phyloP scores from a whole-genome alignment of 2,329 filamentous ascomycete species.

The Aquanectria penicillioides region DNA sequence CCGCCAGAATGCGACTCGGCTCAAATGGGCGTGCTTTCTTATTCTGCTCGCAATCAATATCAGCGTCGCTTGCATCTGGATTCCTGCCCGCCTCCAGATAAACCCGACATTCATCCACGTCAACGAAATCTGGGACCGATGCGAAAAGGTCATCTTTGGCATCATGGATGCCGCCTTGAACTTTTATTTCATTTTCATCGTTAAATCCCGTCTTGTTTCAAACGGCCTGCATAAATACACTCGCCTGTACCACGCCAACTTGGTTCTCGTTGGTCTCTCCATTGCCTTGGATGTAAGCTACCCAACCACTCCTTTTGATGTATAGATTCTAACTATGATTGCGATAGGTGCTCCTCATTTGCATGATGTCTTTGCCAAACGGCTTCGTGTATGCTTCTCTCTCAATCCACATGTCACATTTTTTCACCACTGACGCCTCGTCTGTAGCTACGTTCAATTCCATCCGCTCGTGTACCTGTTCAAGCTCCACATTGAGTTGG shows the following conservation, averaged over 20 bases:
- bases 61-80: slow-evolving; percentile 60
- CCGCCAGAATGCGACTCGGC: slow-evolving; percentile 38
- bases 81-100: slow-evolving; percentile 56
- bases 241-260: slow-evolving; percentile 48
- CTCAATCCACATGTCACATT: too few species aligned
- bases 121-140: slow-evolving; percentile 60
- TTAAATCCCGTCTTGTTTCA: slow-evolving; percentile 55
- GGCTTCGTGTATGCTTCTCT: slow-evolving; percentile 3
- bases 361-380: slow-evolving; percentile 15
- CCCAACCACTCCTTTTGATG: fast-evolving
- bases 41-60: slow-evolving; percentile 58
- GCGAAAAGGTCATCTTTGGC: slow-evolving; percentile 58
- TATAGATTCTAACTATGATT: not conserved
- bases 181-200: slow-evolving; percentile 55
- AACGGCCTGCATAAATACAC: slow-evolving; percentile 61
- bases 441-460: too few species aligned
- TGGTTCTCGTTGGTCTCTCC: not conserved
- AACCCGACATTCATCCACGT: slow-evolving; percentile 49
- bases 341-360: not conserved
- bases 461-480: too few species aligned
- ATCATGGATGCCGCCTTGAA: slow-evolving; percentile 58
- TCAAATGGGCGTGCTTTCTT: slow-evolving; percentile 56
- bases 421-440: too few species aligned
- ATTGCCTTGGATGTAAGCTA: slow-evolving; percentile 2
- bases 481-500: too few species aligned